These are phyloP conservation scores for Microthyrium microscopicum DNA, from an alignment of 2,329 filamentous ascomycete species.

Conservation along the genomic window DNA sequence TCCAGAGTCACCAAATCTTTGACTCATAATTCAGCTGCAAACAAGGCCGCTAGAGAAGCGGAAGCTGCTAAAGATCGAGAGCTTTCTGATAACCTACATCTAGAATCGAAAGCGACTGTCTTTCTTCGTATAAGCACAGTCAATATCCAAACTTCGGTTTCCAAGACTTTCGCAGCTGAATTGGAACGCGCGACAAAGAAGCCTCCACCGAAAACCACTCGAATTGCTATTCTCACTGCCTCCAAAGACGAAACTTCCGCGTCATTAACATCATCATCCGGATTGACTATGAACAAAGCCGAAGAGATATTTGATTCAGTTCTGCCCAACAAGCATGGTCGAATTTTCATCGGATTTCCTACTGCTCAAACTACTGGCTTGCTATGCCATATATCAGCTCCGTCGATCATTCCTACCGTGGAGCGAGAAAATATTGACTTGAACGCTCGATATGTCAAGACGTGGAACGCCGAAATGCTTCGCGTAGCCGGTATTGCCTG, in stretches of 20 bases:
- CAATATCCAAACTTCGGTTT: constrained; percentile 59
- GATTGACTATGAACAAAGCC: constrained; percentile 35
- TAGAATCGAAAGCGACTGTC: constrained; percentile 56
- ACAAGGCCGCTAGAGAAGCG: constrained; percentile 40
- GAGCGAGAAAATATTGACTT: constrained; percentile 94
- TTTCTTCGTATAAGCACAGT: constrained; percentile 83
- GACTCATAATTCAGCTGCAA: constrained; percentile 17
- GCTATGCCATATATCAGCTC: constrained; percentile 85
- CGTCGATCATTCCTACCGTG: constrained; percentile 90
- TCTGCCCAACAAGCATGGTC: constrained; percentile 71
- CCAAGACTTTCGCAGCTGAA: constrained; percentile 58
- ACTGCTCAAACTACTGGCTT: constrained; percentile 94
- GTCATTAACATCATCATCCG: constrained; percentile 38
- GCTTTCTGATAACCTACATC: constrained; percentile 55
- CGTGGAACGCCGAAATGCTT: constrained; percentile 90
- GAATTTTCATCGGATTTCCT: constrained; percentile 94
- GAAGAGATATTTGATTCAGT: constrained; percentile 81
- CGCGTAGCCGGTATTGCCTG: constrained; percentile 81
- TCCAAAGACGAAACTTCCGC: constrained; percentile 69
- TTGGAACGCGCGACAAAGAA: constrained; percentile 95
- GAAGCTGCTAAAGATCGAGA: constrained; percentile 46
- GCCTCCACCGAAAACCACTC: constrained; percentile 75
- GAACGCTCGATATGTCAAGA: constrained; percentile 85
- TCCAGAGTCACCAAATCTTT: constrained; percentile 12
- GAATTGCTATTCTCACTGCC: constrained; percentile 74